These are phyloP conservation scores for Meredithiella fracta DNA, from an alignment of 2,329 filamentous ascomycete species.

Conservation along the genomic window DNA sequence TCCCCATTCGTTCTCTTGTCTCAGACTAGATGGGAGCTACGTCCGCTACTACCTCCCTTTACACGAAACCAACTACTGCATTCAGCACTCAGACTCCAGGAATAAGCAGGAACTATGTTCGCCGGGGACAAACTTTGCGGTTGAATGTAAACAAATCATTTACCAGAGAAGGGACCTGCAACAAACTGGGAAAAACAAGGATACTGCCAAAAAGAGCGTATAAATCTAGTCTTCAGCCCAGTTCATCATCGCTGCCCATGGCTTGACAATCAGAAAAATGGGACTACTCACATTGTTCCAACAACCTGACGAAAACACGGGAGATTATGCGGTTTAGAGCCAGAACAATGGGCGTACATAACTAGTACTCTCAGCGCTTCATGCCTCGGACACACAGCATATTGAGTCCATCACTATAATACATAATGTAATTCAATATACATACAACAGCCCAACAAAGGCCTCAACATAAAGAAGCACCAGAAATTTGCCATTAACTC, in stretches of 20 bases:
- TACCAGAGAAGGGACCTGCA: not conserved
- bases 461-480: not conserved
- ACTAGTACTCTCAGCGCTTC: no score
- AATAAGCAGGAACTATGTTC: not conserved
- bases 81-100: not conserved
- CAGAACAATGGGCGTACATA: no score
- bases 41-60: no score
- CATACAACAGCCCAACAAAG: not conserved
- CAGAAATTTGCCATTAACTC: not conserved
- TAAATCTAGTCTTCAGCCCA: not conserved
- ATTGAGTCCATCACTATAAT: not conserved
- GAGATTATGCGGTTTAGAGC: no score
- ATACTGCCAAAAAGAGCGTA: not conserved
- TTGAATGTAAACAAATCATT: not conserved
- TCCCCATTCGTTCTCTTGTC: no score
- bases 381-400: no score
- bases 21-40: no score
- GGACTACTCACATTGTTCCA: not conserved
- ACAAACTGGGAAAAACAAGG: not conserved
- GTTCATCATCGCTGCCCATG: not conserved
- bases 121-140: no score
- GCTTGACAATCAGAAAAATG: not conserved
- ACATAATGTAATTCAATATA: slow-evolving; percentile 1
- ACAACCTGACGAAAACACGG: no score
- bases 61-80: not conserved